Evolutionary conservation across 2,329 filamentous ascomycete genomes (phyloP), one percentile per base, ranked within the genome.

Genomic region (Calonectria pseudoreteaudii): DNA sequence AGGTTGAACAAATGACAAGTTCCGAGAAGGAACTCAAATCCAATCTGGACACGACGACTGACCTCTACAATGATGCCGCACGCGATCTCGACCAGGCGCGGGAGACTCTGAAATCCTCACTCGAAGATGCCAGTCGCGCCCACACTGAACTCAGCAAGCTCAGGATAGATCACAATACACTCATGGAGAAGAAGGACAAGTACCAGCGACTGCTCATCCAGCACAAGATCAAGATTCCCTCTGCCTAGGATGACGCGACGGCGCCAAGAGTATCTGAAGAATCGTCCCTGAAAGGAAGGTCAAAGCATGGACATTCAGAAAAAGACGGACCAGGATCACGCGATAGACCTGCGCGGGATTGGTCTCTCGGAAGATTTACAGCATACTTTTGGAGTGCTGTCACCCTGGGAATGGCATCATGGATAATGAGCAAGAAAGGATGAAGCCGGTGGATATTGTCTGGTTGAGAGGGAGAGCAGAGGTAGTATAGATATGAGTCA

Each of bases 331-430:
- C n/a, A 13, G n/a, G n/a, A 23, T 20, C 41, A 13, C 44, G 44
- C 44, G n/a, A 47, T 13, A 47, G 44, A 23, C 44, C 44, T 13
- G 44, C 44, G n/a, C 44, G 44, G 3, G 20, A 47, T 9, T 62
- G 56, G 56, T 62, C 56, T 41, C 34, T 62, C 4, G n/a, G 31
- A 4, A 26, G 34, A 41, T 28, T 62, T 16, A 41, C 56, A 28
- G 36, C 34, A 28, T 62, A 62, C 56, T 62, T 62, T 36, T 62
- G 56, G 56, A 62, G 56, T 62, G 56, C 56, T 38, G 56, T 62
- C 56, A 62, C 56, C 56, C 38, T 62, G 26, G 56, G 56, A 41
- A 62, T 62, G 56, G 56, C 56, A 41, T 62, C 56, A 28, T 62
- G 56, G 56, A 62, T 62, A 30, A 62, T 62, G 56, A 62, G 56